A percentile compares a stretch with the other conserved stretches of the same genome.
Conservation (phyloP, 2,329 filamentous ascomycete genomes). For the Didymosphaeria variabile region DNA sequence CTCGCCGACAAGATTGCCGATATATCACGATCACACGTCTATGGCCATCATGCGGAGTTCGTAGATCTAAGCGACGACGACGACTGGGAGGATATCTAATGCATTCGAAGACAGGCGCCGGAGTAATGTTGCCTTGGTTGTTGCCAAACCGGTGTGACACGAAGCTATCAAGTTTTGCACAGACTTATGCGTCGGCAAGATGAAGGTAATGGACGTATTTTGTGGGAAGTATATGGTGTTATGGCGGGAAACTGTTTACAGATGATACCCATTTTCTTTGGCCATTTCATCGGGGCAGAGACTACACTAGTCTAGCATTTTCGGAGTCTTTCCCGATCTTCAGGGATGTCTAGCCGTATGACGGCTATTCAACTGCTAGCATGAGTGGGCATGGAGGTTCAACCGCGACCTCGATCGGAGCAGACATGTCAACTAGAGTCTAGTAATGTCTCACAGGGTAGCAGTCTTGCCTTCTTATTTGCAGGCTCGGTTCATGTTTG, state of each 20-base stretch:
- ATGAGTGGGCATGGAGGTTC: too few species aligned
- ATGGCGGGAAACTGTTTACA: background rate
- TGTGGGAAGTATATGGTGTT: background rate
- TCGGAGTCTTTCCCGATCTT: background rate
- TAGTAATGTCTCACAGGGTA: background rate
- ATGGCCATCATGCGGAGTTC: conserved; percentile 12
- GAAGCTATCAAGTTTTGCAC: background rate
- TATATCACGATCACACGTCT: background rate
- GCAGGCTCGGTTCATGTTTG: background rate
- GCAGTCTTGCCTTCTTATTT: background rate
- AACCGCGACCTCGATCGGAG: too few species aligned
- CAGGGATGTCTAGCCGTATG: background rate
- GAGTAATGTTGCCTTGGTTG: background rate
- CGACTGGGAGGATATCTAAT: background rate
- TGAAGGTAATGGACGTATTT: background rate
- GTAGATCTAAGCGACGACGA: conserved; percentile 20
- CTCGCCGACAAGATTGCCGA: conserved; percentile 21
- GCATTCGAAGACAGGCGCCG: background rate
- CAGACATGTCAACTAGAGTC: too few species aligned
- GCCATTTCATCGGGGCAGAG: background rate
- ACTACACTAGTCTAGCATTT: background rate
- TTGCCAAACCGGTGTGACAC: background rate
- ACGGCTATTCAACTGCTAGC: background rate
- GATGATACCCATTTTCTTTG: background rate
- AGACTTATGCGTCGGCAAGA: background rate